These are phyloP conservation scores for Eutrema yunnanense DNA, from an alignment of 345 rosid species.

Conservation along the genomic window DNA sequence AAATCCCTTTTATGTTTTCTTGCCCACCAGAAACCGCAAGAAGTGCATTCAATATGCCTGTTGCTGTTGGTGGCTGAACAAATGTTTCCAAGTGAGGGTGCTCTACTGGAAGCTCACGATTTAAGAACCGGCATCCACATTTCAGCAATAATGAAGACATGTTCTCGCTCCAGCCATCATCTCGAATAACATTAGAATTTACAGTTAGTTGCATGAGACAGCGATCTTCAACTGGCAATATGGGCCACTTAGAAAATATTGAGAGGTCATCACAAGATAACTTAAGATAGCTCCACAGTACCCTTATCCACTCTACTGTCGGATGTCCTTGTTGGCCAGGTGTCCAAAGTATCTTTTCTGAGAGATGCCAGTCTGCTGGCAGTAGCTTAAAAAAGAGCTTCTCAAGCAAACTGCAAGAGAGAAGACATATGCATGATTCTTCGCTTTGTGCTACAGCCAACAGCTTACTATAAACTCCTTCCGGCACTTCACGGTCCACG, in stretches of 20 bases:
- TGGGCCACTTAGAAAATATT: constrained; percentile 88
- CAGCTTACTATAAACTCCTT: constrained; percentile 55
- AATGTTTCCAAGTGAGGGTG: constrained; percentile 74
- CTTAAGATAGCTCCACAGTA: constrained; percentile 74
- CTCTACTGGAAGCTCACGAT: constrained; percentile 53
- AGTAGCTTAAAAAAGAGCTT: constrained; percentile 76
- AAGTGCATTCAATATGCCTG: constrained; percentile 73
- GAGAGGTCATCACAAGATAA: constrained; percentile 77
- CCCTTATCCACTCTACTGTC: constrained; percentile 66
- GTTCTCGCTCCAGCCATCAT: constrained; percentile 95
- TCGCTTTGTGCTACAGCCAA: constrained; percentile 65
- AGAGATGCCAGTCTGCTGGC: constrained; percentile 81
- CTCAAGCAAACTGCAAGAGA: constrained; percentile 80
- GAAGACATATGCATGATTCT: constrained; percentile 64
- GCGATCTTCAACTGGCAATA: constrained; percentile 74
- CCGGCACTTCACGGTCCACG: constrained; percentile 59
- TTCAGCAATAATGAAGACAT: constrained; percentile 78
- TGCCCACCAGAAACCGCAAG: constrained; percentile 60
- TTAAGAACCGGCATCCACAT: constrained; percentile 82
- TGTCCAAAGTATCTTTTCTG: constrained; percentile 64
- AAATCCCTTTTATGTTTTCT: constrained; percentile 53
- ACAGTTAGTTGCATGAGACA: constrained; percentile 61
- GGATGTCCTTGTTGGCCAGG: constrained; percentile 84
- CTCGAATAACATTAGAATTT: constrained; percentile 65
- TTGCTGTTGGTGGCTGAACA: constrained; percentile 89